phyloP scores from a whole-genome alignment of 345 rosid species.

The Eutrema heterophyllum region DNA sequence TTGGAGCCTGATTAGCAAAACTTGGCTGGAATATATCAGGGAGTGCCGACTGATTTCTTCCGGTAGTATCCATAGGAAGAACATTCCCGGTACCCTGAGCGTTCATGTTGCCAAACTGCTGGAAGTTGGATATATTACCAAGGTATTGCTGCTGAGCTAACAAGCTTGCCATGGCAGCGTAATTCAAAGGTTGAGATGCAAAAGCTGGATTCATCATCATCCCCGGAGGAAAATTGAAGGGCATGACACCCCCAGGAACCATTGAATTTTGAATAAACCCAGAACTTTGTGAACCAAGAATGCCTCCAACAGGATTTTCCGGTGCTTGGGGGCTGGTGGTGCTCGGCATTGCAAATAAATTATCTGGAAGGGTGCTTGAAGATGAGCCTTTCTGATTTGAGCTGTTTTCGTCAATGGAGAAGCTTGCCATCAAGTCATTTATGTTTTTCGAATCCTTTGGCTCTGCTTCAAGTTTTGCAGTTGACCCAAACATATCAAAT shows the following conservation, averaged over 20 bases:
- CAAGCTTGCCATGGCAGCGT: constrained; percentile 63
- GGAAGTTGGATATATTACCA: constrained; percentile 69
- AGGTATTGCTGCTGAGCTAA: constrained; percentile 76
- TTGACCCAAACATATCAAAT: constrained; percentile 63
- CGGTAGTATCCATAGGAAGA: constrained; percentile 36
- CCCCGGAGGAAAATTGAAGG: constrained; percentile 59
- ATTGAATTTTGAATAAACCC: constrained; percentile 44
- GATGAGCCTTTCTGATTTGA: constrained; percentile 42
- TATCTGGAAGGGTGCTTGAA: constrained; percentile 39
- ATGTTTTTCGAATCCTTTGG: constrained; percentile 37
- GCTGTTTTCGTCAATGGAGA: constrained; percentile 49
- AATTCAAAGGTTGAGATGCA: constrained; percentile 57
- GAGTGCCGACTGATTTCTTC: constrained; percentile 47
- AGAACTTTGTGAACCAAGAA: constrained; percentile 43
- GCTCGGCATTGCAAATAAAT: constrained; percentile 39
- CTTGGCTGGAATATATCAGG: constrained; percentile 89
- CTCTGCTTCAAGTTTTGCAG: constrained; percentile 36
- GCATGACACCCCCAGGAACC: constrained; percentile 49
- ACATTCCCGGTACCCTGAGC: constrained; percentile 40
- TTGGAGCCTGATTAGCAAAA: constrained; percentile 54
- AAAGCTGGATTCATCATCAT: constrained; percentile 62
- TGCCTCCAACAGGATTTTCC: constrained; percentile 45
- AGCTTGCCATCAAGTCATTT: constrained; percentile 65
- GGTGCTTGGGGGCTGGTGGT: constrained; percentile 38
- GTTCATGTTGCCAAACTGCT: constrained; percentile 60